Evolutionary conservation across 1,139 yeast species (phyloP), one percentile per base, ranked within the genome.

Genomic region (Debaryomyces nepalensis): DNA sequence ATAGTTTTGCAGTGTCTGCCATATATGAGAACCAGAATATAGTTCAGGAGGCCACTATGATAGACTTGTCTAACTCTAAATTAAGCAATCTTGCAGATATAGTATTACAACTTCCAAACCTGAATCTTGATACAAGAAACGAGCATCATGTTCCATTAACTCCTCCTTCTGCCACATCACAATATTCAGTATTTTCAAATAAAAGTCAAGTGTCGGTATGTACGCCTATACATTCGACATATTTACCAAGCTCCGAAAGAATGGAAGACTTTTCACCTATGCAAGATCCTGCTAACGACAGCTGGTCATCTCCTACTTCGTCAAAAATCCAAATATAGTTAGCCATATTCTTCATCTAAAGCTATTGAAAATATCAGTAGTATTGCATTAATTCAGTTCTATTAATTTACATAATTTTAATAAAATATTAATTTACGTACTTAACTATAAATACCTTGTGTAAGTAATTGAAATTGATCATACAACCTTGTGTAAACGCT

Each of bases 391-490:
- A 31, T 41, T 41, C 37, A 37, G 33, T 41, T 41, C 41, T 41
- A 31, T 31, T 36, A 33, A 30, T 29, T 30, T 33, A 35, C 36
- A 40, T 33, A 23, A 32, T 27, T 29, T 40, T 35, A 35, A 26
- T 29, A 29, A 37, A 27, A 30, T 37, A 29, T 37, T 23, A 15
- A 30, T 29, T 26, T 23, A 33, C 27, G 32, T 11, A 38, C 16
- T 52, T 47, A 82, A 55, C 85, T 84, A 61, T 88, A 90, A 20
- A 91, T 93, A 32, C 99, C 99, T 64, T 93, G 99, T 0, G 98
- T 90, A 39, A 90, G 67, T 63, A 93, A 68, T 66, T 93, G 99
- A 67, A 87, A 93, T 62, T 91, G 98, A 61, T 93, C 99, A 58
- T 93, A 93, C 30, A 93, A 69, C 51, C 97, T 73, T 0, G 99